Evolutionary conservation across 2,329 filamentous ascomycete genomes (phyloP).

Genomic region (Coniochaeta pulveracea): DNA sequence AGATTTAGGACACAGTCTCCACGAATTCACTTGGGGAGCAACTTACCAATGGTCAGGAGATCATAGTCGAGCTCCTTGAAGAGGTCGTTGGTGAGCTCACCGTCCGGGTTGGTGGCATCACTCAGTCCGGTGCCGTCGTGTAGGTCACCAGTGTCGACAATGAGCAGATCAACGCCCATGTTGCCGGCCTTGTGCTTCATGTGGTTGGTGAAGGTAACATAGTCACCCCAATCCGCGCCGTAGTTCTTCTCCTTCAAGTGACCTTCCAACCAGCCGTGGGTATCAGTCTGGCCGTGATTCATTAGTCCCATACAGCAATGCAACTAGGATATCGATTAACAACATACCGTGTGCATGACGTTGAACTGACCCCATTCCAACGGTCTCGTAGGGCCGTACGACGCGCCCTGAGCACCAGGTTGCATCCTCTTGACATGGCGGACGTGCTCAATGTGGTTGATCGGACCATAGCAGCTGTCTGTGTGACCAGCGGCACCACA

Average conservation of each 20-base stretch:
- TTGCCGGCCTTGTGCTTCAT: conserved; percentile 47
- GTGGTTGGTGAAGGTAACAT: conserved; percentile 45
- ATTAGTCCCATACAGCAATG: conserved; percentile 2
- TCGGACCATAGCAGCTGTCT: conserved; percentile 2
- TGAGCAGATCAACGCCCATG: conserved; percentile 46
- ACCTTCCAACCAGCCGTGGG: conserved; percentile 49
- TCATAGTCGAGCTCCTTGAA: conserved; percentile 31
- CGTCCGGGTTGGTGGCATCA: conserved; percentile 47
- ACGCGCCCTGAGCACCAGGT: conserved; percentile 29
- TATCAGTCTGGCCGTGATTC: conserved; percentile 33
- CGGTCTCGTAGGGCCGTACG: conserved; percentile 27
- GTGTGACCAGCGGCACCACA: not conserved
- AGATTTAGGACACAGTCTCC: too few species aligned
- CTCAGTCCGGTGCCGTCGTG: conserved; percentile 54
- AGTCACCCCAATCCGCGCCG: conserved; percentile 57
- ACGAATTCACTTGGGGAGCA: too few species aligned
- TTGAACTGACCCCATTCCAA: conserved; percentile 55
- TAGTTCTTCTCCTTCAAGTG: conserved; percentile 52
- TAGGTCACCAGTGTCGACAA: conserved; percentile 54
- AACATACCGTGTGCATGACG: conserved; percentile 40
- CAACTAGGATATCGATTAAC: not conserved
- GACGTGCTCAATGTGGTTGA: conserved; percentile 14
- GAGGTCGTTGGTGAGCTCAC: conserved; percentile 36
- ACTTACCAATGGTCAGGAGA: conserved; percentile 26
- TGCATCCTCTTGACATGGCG: conserved; percentile 37